Base-by-base conservation (phyloP, 2,329 filamentous ascomycete genomes). In the Didymella arachidicola region DNA sequence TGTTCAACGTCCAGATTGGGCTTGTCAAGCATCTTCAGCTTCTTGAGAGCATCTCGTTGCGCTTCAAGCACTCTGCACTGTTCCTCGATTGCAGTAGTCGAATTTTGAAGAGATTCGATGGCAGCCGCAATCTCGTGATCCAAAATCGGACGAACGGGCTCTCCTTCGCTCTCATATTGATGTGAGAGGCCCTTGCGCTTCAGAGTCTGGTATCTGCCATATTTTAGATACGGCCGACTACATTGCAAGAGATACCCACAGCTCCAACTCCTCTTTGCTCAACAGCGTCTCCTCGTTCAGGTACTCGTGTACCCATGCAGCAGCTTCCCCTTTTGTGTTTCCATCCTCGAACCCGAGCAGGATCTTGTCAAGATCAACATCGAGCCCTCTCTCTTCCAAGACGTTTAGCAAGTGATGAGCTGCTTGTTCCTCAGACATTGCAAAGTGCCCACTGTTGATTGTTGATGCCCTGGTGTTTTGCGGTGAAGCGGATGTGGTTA, bases 71-170 rank as follows among this genome's bases (percentile, higher is more conserved):
- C 79, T 68, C 87, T 84, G 27, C 83, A 87, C 69, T 91, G 89
- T 72, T 84, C 84, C 61, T 84, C 81, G 27, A 91, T 89, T 18
- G 82, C 83, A 18, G 82, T 82, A 0, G 89, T 91, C 1, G 89
- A 90, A 36, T 80, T 80, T 59, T 85, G 82, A n/a, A 92, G 79
- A 52, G 89, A 84, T 3, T 84, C 81, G 48, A 90, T 86, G 16
- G 89, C 89, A 39, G 79, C 74, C 52, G 80, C 80, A 54, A 91
- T 79, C 50, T 90, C 87, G 26, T 83, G 78, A 57, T 90, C 87
- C 14, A 80, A 77, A 44, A 89, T 74, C 5, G 84, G 81, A 53
- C 82, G 82, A 32, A 64, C 54, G 7, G 69, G 66, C 30, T 70
- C 68, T 18, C 69, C 62, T 19, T 73, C 71, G 36, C 60, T 66